Evolutionary conservation across 2,329 filamentous ascomycete species (phyloP), one percentile per base, ranked within the genome.

Genomic region (Pseudogymnoascus sp.): DNA sequence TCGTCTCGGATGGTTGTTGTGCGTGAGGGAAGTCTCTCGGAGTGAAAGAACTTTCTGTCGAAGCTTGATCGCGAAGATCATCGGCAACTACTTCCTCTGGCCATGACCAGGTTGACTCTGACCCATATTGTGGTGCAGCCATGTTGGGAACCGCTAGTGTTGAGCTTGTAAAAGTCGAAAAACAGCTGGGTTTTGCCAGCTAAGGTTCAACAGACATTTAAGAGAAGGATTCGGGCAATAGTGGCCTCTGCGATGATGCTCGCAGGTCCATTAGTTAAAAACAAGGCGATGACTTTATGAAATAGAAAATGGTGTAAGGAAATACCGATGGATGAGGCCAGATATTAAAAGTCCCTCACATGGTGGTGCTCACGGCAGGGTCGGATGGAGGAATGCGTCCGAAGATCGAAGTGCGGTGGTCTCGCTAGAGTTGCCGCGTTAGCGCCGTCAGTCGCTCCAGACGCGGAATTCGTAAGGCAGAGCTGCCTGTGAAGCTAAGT

Each of bases 81-180:
- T 63, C 36, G 36, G 60, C 13, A 62, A 64, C 40, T 10, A 63
- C 60, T 21, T 63, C 65, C 13, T 62, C 53, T 17, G 68, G 65
- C 69, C 69, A 72, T 47, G 67, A 63, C 71, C 70, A 71, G 33
- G 42, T 63, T 9, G 68, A 15, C 28, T 59, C 64, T 31, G 63
- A 61, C 28, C 65, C 61, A 59, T 64, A 63, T n/a, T 62, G 64
- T 38, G 64, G 38, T 64, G 65, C 28, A 61, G 65, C 53, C 68
- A 70, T 71, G 42, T 23, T 66, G 59, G 15, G 38, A 59, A 65
- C 15, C 53, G 53, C 17, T 60, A 50, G 44, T 50, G 44, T 50
- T 50, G 44, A 28, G 44, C 44, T 50, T 50, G 44, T 50, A 50
- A 50, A 50, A 28, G 21, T 50, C 44, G 44, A 50, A 50, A 50